Conservation (phyloP, 331 rosid species). For the Malus hybrid region DNA sequence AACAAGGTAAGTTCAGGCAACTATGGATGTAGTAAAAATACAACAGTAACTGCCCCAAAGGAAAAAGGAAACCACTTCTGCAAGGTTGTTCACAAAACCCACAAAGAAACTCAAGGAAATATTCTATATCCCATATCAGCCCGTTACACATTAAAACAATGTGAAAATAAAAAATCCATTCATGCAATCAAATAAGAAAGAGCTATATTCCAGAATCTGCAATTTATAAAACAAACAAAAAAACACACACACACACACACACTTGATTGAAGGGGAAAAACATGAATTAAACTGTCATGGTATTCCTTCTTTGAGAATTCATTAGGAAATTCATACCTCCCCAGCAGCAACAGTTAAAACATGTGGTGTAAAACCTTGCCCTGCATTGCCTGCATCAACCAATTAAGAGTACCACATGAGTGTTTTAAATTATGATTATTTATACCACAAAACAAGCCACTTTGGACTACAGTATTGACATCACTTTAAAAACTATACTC, state of each 20-base stretch:
- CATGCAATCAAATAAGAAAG: not conserved
- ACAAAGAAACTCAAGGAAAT: not conserved
- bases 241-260: not conserved
- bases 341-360: constrained; percentile 72
- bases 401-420: constrained; percentile 16
- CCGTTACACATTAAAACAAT: not conserved
- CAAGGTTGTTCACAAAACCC: not conserved
- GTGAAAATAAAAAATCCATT: not conserved
- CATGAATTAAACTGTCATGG: not conserved
- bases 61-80: not conserved
- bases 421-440: constrained; percentile 5
- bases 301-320: not conserved
- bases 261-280: not conserved
- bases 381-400: constrained; percentile 68
- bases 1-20: not conserved
- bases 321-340: constrained; percentile 53
- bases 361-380: constrained; percentile 81
- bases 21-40: not conserved
- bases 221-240: not conserved
- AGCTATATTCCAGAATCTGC: not conserved
- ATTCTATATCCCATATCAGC: not conserved
- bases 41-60: not conserved
- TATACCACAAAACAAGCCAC: not conserved
- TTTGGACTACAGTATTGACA: not conserved
- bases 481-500: not conserved